Evolutionary conservation across 768 basidiomycete species (phyloP).

Genomic region (Epithele typhae): DNA sequence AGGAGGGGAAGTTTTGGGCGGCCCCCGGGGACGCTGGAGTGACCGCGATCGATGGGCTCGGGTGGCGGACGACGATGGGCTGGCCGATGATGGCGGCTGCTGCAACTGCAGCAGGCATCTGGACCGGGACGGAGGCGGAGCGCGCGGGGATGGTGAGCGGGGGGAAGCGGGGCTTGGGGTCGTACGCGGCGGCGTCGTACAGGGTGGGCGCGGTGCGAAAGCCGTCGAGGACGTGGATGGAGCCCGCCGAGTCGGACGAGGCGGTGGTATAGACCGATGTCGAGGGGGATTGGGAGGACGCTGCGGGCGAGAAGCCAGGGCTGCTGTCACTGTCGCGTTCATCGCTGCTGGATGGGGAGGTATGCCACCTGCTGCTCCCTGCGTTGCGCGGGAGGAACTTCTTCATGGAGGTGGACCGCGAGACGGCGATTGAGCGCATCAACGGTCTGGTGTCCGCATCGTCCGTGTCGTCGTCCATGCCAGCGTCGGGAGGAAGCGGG

Average conservation of each 20-base stretch:
- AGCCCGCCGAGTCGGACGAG: conserved; percentile 4
- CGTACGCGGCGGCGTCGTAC: neutral
- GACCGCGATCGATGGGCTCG: conserved; percentile 11
- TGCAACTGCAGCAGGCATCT: too few species aligned
- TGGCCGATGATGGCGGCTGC: neutral
- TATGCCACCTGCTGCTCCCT: neutral
- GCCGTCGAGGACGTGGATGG: neutral
- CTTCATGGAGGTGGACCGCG: neutral
- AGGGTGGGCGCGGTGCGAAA: neutral
- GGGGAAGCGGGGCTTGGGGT: conserved; percentile 1
- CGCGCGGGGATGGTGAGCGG: conserved; percentile 9
- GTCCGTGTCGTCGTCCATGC: neutral
- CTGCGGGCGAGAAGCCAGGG: neutral
- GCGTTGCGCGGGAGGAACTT: neutral
- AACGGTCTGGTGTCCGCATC: too few species aligned
- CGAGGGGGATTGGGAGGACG: conserved; percentile 3
- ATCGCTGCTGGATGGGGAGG: conserved; percentile 8
- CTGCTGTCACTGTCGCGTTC: conserved; percentile 10
- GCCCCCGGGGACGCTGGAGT: conserved; percentile 11
- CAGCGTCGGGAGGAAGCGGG: conserved; percentile 5
- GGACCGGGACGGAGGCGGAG: conserved; percentile 5
- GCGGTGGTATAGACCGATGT: conserved; percentile 5
- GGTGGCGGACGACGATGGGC: neutral
- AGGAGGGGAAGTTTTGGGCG: neutral
- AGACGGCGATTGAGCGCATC: too few species aligned